Base-by-base conservation (phyloP, 2,329 filamentous ascomycete species). In the Microdochium bolleyi region DNA sequence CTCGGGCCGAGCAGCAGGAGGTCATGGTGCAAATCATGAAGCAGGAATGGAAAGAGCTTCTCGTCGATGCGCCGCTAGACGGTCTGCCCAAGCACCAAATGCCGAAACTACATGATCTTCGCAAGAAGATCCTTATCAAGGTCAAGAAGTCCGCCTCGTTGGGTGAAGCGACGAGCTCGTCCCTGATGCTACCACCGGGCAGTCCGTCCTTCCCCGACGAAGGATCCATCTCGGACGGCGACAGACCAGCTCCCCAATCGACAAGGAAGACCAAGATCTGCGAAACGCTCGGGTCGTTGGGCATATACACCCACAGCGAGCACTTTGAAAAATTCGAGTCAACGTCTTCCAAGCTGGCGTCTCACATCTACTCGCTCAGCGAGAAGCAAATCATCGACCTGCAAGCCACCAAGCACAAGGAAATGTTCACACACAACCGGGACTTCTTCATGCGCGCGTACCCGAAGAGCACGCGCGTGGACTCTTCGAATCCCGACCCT, bases 11-110 rank as follows among this genome's bases (percentile, higher is more conserved):
- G 51, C 92, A 97, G 68, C 94, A 99, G 68, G 84, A 90, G 57
- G 79, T 88, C 50, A 96, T 97, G 89, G 92, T 96, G 11, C 81
- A 88, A 53, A 95, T 97, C 57, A 96, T 99, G 87, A 84, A 84
- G 58, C 84, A 96, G 59, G 87, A 89, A 57, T 99, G 92, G 91
- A 80, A 79, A 41, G 84, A 81, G 0, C 72, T 87, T 61, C 75
- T 97, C 5, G 75, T 96, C 11, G 84, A 89, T 22, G 61, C 71
- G 51, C 72, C 72, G 37, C 77, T 71, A 21, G 74, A 78, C 21
- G 70, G 74, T 60, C 72, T 73, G 64, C 74, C 83, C 0, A 71
- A 67, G 14, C 73, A 79, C 52, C 72, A 73, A 4, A 79, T 92
- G 24, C 87, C 89, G 0, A 79, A 82, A 30, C 83, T 95, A 0